Evolutionary conservation across 2,329 filamentous ascomycete species (phyloP).

Genomic region (Fusarium lateritium): DNA sequence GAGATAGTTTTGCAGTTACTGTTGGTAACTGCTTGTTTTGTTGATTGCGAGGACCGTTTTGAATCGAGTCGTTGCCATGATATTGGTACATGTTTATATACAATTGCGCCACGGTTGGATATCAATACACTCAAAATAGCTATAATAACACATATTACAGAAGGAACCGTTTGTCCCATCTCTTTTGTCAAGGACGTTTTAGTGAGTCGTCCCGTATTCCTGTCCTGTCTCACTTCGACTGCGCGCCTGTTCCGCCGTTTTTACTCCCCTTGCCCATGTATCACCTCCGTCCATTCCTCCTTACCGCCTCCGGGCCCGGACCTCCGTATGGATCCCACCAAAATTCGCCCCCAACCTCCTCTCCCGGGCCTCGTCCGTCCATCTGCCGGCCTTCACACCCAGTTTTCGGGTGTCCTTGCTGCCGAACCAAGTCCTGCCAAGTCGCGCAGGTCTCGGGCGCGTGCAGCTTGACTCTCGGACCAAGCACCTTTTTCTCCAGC

Average conservation of each 20-base stretch:
- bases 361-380: constrained; percentile 36
- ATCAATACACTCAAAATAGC: constrained; percentile 34
- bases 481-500: constrained; percentile 29
- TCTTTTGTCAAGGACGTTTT: constrained; percentile 87
- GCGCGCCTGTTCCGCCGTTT: constrained; percentile 36
- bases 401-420: constrained; percentile 28
- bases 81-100: constrained; percentile 23
- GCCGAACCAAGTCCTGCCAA: constrained; percentile 40
- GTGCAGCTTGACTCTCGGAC: constrained; percentile 37
- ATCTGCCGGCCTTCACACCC: constrained; percentile 30
- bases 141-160: constrained; percentile 60
- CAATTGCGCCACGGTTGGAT: constrained; percentile 8
- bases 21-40: constrained; percentile 9
- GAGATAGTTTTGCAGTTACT: constrained; percentile 19
- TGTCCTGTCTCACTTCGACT: constrained; percentile 33
- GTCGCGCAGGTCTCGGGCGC: constrained; percentile 38
- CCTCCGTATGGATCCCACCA: constrained; percentile 41
- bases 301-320: constrained; percentile 40
- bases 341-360: constrained; percentile 39
- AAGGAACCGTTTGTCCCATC: constrained; percentile 87
- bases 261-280: constrained; percentile 32
- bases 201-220: constrained; percentile 67
- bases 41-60: constrained; percentile 9
- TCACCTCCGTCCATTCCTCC: constrained; percentile 30
- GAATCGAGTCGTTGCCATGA: constrained; percentile 4